Base-by-base conservation (phyloP, 257 asterid species). In the Orobanche coerulescens region DNA sequence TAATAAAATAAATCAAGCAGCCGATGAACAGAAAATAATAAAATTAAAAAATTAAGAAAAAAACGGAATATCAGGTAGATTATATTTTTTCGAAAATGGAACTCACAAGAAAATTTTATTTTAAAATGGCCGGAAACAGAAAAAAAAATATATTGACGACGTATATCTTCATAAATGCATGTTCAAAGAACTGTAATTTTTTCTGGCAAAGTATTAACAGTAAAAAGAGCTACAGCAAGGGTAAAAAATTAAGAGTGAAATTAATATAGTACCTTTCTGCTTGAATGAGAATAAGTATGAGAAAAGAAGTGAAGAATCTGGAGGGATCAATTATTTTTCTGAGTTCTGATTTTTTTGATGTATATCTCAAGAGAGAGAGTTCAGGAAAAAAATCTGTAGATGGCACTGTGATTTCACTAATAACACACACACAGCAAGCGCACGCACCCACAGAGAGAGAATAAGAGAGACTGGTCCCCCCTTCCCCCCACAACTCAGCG, bases 401-500 rank as follows among this genome's bases (percentile, higher is more conserved):
- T 55, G 48, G 34, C 57, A 54, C 49, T 60, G 40, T 4, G 33
- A 23, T 20, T 57, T 47, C 72, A 57, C 58, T 48, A 64, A 53
- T 49, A 15, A 37, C n/a, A 12, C 71, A 53, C 46, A 37, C 62
- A 14, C 50, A 8, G 18, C 20, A 33, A 26, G n/a, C 36, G 34
- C 62, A 52, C 48, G 15, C 50, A 34, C 59, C 10, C 46, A 61
- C 33, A 7, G 54, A 18, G 26, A 7, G 67, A 31, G 30, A 14
- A 30, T 31, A 47, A n/a, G 54, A 26, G 42, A 16, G 42, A 16
- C 26, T 69, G 69, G 65, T 62, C 69, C 74, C 74, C 63, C 3
- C 62, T 26, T 15, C n/a, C n/a, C n/a, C n/a, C n/a, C n/a, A n/a
- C n/a, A n/a, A n/a, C n/a, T n/a, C 61, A 13, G 37, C 3, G 14